Conservation (phyloP, 345 rosid species). For the Linum trigynum region DNA sequence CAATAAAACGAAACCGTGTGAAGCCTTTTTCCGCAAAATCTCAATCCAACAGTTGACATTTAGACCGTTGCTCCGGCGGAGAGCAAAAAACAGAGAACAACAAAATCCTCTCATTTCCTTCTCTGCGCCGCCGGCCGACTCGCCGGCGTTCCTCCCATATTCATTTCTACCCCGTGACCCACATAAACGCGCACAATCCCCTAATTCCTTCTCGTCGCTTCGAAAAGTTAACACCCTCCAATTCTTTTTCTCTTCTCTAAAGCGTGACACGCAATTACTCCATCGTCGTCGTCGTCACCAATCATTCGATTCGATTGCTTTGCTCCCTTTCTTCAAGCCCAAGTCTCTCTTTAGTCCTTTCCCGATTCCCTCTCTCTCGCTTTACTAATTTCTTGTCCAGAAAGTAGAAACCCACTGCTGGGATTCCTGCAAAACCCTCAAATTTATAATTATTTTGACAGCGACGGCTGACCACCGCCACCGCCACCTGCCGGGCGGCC, state of each 20-base stretch:
- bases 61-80: not conserved
- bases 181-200: not conserved
- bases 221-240: no score
- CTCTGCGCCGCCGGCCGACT: not conserved
- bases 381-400: not conserved
- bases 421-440: not conserved
- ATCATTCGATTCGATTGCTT: not conserved
- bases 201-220: not conserved
- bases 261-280: no score
- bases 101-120: not conserved
- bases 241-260: not conserved
- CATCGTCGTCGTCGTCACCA: not conserved
- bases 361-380: not conserved
- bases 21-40: not conserved
- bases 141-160: not conserved
- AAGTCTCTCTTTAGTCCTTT: not conserved
- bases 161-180: not conserved
- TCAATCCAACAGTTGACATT: not conserved
- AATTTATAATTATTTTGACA: not conserved
- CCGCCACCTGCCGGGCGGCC: not conserved
- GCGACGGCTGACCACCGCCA: not conserved
- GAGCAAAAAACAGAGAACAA: not conserved
- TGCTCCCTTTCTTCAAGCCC: not conserved
- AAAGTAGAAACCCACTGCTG: not conserved
- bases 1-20: not conserved